A percentile compares a stretch with the other conserved stretches of the same genome.
phyloP scores from a whole-genome alignment of 176 grass and related monocot genomes.

The Oryza meridionalis region DNA sequence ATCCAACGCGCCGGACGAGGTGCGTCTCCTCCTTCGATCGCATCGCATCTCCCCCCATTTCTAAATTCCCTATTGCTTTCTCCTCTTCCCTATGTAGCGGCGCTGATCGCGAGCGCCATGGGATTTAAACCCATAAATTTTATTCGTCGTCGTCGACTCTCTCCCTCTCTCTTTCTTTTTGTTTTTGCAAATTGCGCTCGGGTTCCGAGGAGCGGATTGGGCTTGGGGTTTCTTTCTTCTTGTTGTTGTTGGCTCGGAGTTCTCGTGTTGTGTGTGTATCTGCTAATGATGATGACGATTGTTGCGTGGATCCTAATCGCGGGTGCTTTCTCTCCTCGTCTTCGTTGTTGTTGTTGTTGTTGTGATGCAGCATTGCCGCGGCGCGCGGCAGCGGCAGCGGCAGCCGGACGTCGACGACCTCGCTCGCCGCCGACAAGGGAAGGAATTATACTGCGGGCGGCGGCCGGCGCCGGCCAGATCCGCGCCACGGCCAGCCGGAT shows the following conservation, averaged over 20 bases:
- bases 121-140: background rate
- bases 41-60: background rate
- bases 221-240: background rate
- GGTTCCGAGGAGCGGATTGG: background rate
- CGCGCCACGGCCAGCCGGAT: slow-evolving; percentile 23
- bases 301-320: background rate
- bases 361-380: slow-evolving; percentile 24
- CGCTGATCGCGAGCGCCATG: background rate
- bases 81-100: background rate
- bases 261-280: background rate
- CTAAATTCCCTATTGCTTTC: slow-evolving; percentile 5
- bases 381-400: too few species aligned
- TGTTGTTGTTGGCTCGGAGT: background rate
- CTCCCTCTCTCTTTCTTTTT: too few species aligned
- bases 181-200: background rate
- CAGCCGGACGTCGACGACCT: background rate
- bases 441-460: background rate
- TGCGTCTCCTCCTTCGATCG: background rate
- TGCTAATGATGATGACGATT: slow-evolving; percentile 5
- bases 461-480: slow-evolving; percentile 20
- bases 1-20: slow-evolving; percentile 48
- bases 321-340: background rate
- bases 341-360: background rate
- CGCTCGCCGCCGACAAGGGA: slow-evolving; percentile 20
- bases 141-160: too few species aligned